Evolutionary conservation across 2,329 filamentous ascomycete genomes (phyloP).

Genomic region (Colletotrichum magnum): DNA sequence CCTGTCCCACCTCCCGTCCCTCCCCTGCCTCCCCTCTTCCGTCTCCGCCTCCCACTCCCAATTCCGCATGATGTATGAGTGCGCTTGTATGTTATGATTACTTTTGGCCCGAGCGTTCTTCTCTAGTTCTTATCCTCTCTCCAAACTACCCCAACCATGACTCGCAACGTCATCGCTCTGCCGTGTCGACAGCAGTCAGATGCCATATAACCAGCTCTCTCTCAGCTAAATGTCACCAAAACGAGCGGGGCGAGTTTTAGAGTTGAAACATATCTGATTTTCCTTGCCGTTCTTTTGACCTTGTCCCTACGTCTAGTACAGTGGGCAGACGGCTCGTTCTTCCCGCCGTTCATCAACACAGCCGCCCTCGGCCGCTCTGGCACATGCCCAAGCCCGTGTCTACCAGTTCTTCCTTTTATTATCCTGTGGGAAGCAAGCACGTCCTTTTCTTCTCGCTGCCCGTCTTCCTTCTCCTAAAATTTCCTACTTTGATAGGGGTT

Average conservation of each 20-base stretch:
- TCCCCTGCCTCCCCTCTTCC: neutral
- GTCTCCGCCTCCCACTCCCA: too few relatives aligned
- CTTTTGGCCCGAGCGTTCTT: neutral
- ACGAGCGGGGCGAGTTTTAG: conserved; percentile 37
- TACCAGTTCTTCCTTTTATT: conserved; percentile 23
- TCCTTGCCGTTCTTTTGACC: conserved; percentile 3
- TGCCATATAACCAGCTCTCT: conserved; percentile 5
- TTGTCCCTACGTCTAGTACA: neutral
- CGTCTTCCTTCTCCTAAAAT: conserved; percentile 2
- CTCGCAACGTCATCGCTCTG: conserved; percentile 27
- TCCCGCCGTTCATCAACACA: conserved; percentile 10
- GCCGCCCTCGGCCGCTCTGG: conserved; percentile 29
- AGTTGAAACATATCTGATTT: conserved; percentile 36
- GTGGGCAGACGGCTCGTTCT: neutral
- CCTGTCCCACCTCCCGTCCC: conserved; percentile 11
- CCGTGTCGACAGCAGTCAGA: neutral
- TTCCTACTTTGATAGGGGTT: conserved; percentile 27
- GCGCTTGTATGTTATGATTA: neutral
- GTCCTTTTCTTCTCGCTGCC: neutral
- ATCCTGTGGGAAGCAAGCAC: conserved; percentile 26
- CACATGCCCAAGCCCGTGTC: conserved; percentile 17
- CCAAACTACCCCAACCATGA: conserved; percentile 5
- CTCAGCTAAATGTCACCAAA: conserved; percentile 20
- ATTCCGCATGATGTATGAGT: neutral
- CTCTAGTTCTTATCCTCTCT: neutral